Conservation (phyloP, 2,329 filamentous ascomycete genomes). For the Fusarium coffeatum region DNA sequence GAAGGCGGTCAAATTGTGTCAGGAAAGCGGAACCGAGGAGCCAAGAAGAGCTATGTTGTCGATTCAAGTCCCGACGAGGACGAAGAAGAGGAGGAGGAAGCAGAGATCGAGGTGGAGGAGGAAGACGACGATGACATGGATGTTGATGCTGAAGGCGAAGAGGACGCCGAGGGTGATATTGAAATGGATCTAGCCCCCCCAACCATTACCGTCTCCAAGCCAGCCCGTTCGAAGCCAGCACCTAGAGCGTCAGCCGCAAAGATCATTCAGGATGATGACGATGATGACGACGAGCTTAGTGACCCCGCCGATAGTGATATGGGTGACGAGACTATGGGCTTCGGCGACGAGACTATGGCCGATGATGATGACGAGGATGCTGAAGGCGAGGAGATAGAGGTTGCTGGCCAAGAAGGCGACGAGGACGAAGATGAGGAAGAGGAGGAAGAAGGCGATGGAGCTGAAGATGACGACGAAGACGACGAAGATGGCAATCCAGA, state of each 20-base stretch:
- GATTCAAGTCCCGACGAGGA: constrained; percentile 65
- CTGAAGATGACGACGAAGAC: constrained; percentile 57
- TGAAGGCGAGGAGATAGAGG: constrained; percentile 59
- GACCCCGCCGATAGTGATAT: constrained; percentile 64
- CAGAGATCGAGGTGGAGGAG: constrained; percentile 55
- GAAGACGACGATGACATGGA: constrained; percentile 56
- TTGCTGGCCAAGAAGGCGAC: constrained; percentile 56
- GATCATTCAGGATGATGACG: constrained; percentile 56
- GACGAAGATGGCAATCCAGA: constrained; percentile 60
- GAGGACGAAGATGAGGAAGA: constrained; percentile 57
- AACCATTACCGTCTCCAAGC: constrained; percentile 63
- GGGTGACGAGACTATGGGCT: constrained; percentile 52
- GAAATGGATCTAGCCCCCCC: constrained; percentile 58
- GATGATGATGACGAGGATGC: constrained; percentile 61
- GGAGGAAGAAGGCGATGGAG: constrained; percentile 56
- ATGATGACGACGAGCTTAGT: constrained; percentile 66
- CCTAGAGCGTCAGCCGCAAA: constrained; percentile 51
- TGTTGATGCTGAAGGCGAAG: constrained; percentile 60
- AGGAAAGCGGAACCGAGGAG: constrained; percentile 65
- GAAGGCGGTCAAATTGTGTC: constrained; percentile 61
- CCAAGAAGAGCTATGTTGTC: constrained; percentile 70
- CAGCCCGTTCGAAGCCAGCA: constrained; percentile 53
- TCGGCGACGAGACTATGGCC: constrained; percentile 60
- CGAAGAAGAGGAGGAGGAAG: constrained; percentile 55
- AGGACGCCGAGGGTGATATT: constrained; percentile 58